Conservation (phyloP, 1,139 yeast species). For the Saccharomyces pastorianus region DNA sequence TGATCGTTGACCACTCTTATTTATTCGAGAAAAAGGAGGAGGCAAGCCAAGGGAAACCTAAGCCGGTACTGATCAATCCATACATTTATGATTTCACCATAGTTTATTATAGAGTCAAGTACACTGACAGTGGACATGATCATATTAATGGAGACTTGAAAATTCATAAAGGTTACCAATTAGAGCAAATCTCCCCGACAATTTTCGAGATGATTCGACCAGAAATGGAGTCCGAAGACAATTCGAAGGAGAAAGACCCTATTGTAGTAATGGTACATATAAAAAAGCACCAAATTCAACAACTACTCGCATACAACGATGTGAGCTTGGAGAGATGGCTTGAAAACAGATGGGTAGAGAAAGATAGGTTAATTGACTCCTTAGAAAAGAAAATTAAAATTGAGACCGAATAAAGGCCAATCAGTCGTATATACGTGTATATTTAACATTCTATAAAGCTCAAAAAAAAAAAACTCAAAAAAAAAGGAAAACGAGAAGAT, state of each 20-base stretch:
- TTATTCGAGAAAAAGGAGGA: background rate
- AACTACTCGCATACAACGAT: slow-evolving; percentile 43
- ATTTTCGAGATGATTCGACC: slow-evolving; percentile 48
- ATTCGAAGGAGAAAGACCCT: slow-evolving; percentile 28
- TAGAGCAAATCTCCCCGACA: slow-evolving; percentile 41
- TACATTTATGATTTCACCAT: slow-evolving; percentile 44
- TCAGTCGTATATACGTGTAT: background rate
- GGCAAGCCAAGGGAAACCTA: background rate
- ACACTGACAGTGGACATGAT: slow-evolving; percentile 14
- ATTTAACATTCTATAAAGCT: background rate
- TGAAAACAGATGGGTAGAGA: slow-evolving; percentile 62
- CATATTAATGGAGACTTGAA: slow-evolving; percentile 18
- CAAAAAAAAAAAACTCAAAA: background rate
- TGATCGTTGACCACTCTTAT: background rate
- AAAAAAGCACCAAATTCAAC: slow-evolving; percentile 38
- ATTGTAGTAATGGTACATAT: slow-evolving; percentile 45
- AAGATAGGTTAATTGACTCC: slow-evolving; percentile 43
- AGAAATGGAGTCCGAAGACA: slow-evolving; percentile 6
- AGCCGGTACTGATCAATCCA: slow-evolving; percentile 13
- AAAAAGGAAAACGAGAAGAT: too few species aligned
- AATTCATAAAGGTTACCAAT: slow-evolving; percentile 24
- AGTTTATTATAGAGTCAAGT: slow-evolving; percentile 35
- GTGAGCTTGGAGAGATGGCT: slow-evolving; percentile 59
- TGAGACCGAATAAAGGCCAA: slow-evolving; percentile 3
- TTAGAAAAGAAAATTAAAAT: slow-evolving; percentile 32